Conservation (phyloP, 768 basidiomycete genomes). For the Mycena epipterygia region DNA sequence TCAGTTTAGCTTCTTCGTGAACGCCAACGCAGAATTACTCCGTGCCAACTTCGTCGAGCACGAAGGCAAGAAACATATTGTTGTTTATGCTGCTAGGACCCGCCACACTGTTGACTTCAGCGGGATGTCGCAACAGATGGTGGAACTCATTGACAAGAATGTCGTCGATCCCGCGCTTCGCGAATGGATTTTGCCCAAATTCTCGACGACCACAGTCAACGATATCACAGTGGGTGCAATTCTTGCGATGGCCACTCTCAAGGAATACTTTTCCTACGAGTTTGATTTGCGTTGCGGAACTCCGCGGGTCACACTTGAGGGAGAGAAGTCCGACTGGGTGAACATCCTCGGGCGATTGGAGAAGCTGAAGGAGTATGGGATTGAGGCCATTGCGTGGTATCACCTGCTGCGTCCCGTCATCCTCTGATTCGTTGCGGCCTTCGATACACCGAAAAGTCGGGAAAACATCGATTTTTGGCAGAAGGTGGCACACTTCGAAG, state of each 20-base stretch:
- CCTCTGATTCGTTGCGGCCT: background rate
- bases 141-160: background rate
- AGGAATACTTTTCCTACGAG: background rate
- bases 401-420: slow-evolving; percentile 56
- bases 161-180: slow-evolving; percentile 47
- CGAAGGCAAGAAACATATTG: no score
- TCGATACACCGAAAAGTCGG: background rate
- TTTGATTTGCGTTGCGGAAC: background rate
- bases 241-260: slow-evolving; percentile 37
- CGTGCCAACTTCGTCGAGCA: no score
- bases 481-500: no score
- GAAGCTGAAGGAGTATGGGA: slow-evolving; percentile 54
- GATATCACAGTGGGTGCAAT: slow-evolving; percentile 40
- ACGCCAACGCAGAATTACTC: no score
- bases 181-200: slow-evolving; percentile 20
- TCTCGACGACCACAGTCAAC: background rate
- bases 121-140: background rate
- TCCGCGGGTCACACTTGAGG: slow-evolving; percentile 59
- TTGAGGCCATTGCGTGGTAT: slow-evolving; percentile 50
- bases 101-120: background rate
- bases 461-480: no score
- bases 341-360: slow-evolving; percentile 51
- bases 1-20: no score
- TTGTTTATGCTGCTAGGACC: no score
- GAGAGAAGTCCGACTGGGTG: slow-evolving; percentile 55